Evolutionary conservation across 2,329 filamentous ascomycete genomes (phyloP).

Genomic region (Ceratocystis papillata): DNA sequence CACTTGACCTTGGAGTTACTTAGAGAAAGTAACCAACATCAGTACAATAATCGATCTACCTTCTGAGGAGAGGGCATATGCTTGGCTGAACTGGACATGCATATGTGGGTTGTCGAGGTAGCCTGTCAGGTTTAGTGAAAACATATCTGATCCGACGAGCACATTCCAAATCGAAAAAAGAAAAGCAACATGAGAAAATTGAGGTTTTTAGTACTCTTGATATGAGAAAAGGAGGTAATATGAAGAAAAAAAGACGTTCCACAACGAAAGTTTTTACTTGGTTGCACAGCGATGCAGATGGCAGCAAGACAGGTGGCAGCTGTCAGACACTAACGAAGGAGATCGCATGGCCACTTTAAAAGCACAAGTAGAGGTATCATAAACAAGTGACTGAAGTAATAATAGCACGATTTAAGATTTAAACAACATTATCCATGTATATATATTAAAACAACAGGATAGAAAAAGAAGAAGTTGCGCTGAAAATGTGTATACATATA

Average conservation of each 20-base stretch:
- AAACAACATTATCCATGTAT: too few relatives aligned
- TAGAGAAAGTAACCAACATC: too few relatives aligned
- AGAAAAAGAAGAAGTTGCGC: background rate
- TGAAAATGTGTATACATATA: background rate
- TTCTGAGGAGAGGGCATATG: background rate
- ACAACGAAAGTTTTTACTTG: constrained; percentile 2
- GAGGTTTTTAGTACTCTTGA: too few relatives aligned
- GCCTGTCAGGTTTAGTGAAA: background rate
- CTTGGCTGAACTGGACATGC: background rate
- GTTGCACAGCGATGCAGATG: background rate
- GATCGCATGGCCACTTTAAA: background rate
- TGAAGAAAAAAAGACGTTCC: background rate
- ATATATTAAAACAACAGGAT: background rate
- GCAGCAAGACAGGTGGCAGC: background rate
- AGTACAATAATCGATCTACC: too few relatives aligned
- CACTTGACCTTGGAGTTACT: too few relatives aligned
- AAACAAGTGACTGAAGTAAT: background rate
- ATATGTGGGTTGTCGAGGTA: background rate
- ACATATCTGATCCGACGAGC: background rate
- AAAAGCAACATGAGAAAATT: too few relatives aligned
- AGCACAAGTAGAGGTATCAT: too few relatives aligned
- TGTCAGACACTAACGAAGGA: background rate
- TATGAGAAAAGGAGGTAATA: too few relatives aligned
- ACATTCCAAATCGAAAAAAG: too few relatives aligned
- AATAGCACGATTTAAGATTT: background rate